A percentile compares a stretch with the other conserved stretches of the same genome.
phyloP scores from a whole-genome alignment of 2,329 filamentous ascomycete species.

The Westerdykella ornata region DNA sequence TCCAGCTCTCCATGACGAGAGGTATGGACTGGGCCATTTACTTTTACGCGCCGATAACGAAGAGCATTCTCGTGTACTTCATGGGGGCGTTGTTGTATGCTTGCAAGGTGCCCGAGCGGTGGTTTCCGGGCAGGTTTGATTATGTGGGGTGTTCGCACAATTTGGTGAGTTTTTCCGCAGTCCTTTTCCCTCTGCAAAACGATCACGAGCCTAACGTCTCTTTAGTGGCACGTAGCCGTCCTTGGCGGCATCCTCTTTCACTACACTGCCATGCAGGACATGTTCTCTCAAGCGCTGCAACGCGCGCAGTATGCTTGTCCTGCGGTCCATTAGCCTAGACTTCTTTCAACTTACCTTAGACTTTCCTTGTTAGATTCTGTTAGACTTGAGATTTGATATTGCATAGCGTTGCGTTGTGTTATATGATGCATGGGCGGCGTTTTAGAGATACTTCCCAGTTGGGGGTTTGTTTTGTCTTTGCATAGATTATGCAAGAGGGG shows the following conservation, averaged over 20 bases:
- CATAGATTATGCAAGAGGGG: too few species aligned
- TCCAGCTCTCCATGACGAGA: conserved; percentile 73
- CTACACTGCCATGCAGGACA: conserved; percentile 90
- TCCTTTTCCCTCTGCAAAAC: neutral
- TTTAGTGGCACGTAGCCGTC: conserved; percentile 80
- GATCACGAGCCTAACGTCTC: neutral
- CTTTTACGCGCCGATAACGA: conserved; percentile 82
- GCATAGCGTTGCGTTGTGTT: too few species aligned
- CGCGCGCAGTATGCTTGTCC: conserved; percentile 32
- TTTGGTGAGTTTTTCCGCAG: conserved; percentile 45
- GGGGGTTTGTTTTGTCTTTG: too few species aligned
- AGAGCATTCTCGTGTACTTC: conserved; percentile 82
- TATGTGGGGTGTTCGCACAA: conserved; percentile 95
- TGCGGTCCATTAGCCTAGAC: conserved; percentile 1
- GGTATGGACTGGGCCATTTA: conserved; percentile 74
- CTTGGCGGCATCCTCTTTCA: conserved; percentile 95
- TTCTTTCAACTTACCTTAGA: too few species aligned
- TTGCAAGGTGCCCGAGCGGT: conserved; percentile 85
- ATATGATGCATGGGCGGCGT: too few species aligned
- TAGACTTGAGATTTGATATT: too few species aligned
- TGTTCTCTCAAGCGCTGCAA: conserved; percentile 60
- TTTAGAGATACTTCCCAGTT: too few species aligned
- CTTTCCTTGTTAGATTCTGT: too few species aligned
- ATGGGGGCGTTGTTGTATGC: conserved; percentile 81
- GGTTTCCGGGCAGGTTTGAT: conserved; percentile 88